phyloP scores from a whole-genome alignment of 202 grass and related monocot species.

The Saccharum hybrid region DNA sequence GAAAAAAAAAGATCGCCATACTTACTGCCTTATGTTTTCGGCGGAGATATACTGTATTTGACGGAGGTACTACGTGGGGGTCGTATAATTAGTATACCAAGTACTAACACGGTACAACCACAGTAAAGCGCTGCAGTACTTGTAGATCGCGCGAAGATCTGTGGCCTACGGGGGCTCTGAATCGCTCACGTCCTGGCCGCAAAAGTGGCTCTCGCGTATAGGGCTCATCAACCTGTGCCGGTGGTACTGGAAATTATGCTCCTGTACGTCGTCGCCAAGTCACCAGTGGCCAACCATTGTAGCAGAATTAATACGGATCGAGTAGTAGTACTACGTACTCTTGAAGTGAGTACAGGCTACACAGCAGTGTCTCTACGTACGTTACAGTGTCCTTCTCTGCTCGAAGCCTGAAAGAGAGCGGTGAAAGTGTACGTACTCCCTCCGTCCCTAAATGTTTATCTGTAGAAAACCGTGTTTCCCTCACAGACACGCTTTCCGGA shows the following conservation, averaged over 20 bases:
- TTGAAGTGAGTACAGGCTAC: conserved; percentile 19
- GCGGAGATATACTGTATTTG: too few relatives aligned
- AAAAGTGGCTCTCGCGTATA: not conserved
- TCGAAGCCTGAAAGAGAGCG: too few relatives aligned
- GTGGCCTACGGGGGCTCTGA: not conserved
- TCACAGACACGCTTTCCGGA: too few relatives aligned
- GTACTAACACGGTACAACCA: not conserved
- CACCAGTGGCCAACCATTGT: not conserved
- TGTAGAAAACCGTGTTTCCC: too few relatives aligned
- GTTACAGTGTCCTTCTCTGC: not conserved
- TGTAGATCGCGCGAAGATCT: conserved; percentile 32
- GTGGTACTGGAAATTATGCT: not conserved
- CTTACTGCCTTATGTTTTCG: too few relatives aligned
- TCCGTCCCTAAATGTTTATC: too few relatives aligned
- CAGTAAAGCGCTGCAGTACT: not conserved
- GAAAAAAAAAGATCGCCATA: too few relatives aligned
- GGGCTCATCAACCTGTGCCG: not conserved
- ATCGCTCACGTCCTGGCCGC: conserved; percentile 12
- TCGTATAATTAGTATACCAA: not conserved
- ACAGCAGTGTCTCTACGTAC: not conserved
- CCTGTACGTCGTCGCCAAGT: not conserved
- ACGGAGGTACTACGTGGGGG: too few relatives aligned
- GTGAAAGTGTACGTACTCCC: too few relatives aligned
- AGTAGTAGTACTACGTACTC: not conserved
- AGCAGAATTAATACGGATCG: conserved; percentile 18